Conservation (phyloP, 176 grass and related monocot genomes). For the Melocanna baccifera region DNA sequence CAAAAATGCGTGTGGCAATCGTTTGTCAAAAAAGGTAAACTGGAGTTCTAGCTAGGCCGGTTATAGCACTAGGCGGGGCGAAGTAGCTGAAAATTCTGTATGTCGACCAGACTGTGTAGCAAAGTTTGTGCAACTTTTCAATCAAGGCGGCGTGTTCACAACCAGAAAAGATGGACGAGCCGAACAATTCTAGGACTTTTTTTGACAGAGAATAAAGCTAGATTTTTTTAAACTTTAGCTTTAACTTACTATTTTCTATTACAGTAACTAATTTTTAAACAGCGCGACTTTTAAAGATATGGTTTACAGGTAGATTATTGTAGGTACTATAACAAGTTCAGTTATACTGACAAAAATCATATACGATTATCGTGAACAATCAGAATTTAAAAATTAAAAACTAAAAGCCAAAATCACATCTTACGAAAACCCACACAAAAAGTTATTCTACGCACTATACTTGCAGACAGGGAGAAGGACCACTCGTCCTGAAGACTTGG, state of each 20-base stretch:
- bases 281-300: no score
- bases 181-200: background rate
- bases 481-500: background rate
- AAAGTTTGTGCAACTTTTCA: background rate
- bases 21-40: conserved; percentile 11
- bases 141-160: background rate
- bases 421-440: no score
- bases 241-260: no score
- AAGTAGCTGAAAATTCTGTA: background rate
- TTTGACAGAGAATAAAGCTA: background rate
- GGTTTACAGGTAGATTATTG: no score
- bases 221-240: no score
- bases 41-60: background rate
- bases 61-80: background rate
- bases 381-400: no score
- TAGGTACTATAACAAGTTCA: no score
- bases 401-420: no score
- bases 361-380: no score
- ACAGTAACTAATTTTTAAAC: no score
- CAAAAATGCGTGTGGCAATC: background rate
- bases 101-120: background rate
- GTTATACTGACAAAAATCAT: no score
- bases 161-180: background rate
- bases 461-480: background rate
- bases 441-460: background rate